A percentile compares a stretch with the other conserved stretches of the same genome.
Conservation (phyloP, 164 flowering plant species). For the Magnolia changhungtana region DNA sequence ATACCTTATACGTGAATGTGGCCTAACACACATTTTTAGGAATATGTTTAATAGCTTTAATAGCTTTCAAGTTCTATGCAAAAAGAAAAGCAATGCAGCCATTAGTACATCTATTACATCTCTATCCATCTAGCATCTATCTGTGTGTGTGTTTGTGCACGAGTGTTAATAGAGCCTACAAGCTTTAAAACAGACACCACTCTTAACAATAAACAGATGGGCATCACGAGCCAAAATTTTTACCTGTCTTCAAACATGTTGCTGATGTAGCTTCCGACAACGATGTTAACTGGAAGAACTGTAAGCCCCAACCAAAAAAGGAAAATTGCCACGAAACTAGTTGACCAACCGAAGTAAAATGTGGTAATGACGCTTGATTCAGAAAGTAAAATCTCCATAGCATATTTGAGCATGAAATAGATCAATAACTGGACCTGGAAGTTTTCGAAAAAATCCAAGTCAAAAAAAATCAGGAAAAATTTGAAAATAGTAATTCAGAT, state of each 20-base stretch:
- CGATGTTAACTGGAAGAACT: conserved; percentile 74
- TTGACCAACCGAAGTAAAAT: conserved; percentile 74
- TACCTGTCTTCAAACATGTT: conserved; percentile 87
- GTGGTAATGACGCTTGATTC: conserved; percentile 75
- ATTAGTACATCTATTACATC: no score
- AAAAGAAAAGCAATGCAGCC: no score
- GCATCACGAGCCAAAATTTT: not conserved
- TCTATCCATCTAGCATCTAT: no score
- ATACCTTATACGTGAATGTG: no score
- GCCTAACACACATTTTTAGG: no score
- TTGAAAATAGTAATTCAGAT: not conserved
- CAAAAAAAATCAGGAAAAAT: not conserved
- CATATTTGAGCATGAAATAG: conserved; percentile 89
- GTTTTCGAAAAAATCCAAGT: not conserved
- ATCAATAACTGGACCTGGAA: conserved; percentile 69
- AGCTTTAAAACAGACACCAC: not conserved
- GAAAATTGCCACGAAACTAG: conserved; percentile 62
- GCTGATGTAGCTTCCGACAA: conserved; percentile 78
- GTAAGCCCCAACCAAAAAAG: conserved; percentile 84
- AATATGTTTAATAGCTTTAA: no score
- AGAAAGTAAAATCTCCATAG: conserved; percentile 78
- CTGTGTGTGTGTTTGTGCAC: no score
- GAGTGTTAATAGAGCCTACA: no score
- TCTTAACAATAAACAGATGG: not conserved
- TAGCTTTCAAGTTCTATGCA: no score